These are phyloP conservation scores for Nymphaea thermarum DNA, from an alignment of 164 flowering plant genomes.

Conservation along the genomic window DNA sequence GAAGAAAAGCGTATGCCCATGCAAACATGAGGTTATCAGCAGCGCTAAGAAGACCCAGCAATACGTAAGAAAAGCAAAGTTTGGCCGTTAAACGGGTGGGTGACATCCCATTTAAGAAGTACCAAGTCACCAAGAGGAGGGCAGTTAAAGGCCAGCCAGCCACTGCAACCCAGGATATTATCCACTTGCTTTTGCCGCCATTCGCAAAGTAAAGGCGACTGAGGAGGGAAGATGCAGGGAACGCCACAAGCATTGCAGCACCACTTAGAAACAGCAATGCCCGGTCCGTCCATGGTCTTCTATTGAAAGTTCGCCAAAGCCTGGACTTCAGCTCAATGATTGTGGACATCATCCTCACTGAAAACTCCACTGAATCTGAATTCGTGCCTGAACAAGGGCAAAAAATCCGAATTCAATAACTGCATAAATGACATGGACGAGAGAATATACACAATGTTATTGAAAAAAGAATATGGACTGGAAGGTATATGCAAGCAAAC, in stretches of 20 bases:
- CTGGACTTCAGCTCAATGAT: background rate
- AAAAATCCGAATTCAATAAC: too few relatives aligned
- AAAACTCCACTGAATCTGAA: background rate
- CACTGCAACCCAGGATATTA: slow-evolving; percentile 90
- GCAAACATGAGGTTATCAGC: slow-evolving; percentile 88
- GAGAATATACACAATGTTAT: too few relatives aligned
- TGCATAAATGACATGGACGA: too few relatives aligned
- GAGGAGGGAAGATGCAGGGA: slow-evolving; percentile 82
- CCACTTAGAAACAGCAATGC: slow-evolving; percentile 47
- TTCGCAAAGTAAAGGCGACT: slow-evolving; percentile 68
- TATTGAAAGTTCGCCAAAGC: slow-evolving; percentile 25
- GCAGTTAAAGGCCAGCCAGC: slow-evolving; percentile 87
- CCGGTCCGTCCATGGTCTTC: slow-evolving; percentile 66
- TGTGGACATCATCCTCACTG: background rate
- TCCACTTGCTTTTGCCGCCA: slow-evolving; percentile 93
- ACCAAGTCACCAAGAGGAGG: slow-evolving; percentile 42
- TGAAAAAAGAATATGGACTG: too few relatives aligned
- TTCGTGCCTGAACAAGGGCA: background rate
- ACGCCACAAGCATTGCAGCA: slow-evolving; percentile 74
- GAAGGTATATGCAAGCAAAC: too few relatives aligned
- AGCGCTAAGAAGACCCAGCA: slow-evolving; percentile 74
- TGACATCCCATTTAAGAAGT: slow-evolving; percentile 21
- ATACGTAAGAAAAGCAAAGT: slow-evolving; percentile 45
- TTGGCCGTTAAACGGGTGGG: slow-evolving; percentile 51
- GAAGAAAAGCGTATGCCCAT: slow-evolving; percentile 84